Base-by-base conservation (phyloP, 257 asterid species). In the Catharanthus roseus region DNA sequence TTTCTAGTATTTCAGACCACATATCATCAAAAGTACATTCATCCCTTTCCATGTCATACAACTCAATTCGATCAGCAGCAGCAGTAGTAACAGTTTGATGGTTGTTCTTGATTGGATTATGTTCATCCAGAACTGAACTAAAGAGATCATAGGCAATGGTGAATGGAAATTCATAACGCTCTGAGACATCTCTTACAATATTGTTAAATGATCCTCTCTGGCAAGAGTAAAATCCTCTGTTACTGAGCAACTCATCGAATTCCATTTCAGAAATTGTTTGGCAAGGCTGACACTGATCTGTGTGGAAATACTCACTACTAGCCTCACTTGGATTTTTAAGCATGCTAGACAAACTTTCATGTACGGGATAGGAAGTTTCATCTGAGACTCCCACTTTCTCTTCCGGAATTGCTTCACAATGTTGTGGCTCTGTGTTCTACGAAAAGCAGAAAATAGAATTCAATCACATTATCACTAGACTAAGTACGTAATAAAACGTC, bases 1-100 rank as follows among this genome's bases (percentile, higher is more conserved):
- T 72, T 68, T 78, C 84, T 68, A 78, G 79, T 80, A 84, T 84
- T 62, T 87, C 90, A 23, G 74, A 69, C 93, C 87, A 87, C 38
- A 77, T 71, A 62, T 80, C 87, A 44, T 84, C 90, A 64, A 78
- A 83, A 9, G 77, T 63, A 28, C 54, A 67, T 71, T 75, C 74
- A 70, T 71, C 42, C 10, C 75, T 82, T 67, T 80, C 86, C 16
- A 71, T 75, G 34, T 62, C 70, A 74, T 55, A 73, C 66, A 56
- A 21, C 70, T 58, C 74, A 42, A 61, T 70, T 42, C 47, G 67
- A 24, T 47, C 77, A 62, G 36, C 26, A 50, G 19, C 51, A 15
- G 74, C 41, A 15, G 74, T 21, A 33, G 3, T 28, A 23, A 54
- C 34, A 62, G 60, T 66, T 70, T 68, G 71, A 51, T 44, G 65